phyloP scores from a whole-genome alignment of 2,329 filamentous ascomycete genomes.

The Volutella citrinella region DNA sequence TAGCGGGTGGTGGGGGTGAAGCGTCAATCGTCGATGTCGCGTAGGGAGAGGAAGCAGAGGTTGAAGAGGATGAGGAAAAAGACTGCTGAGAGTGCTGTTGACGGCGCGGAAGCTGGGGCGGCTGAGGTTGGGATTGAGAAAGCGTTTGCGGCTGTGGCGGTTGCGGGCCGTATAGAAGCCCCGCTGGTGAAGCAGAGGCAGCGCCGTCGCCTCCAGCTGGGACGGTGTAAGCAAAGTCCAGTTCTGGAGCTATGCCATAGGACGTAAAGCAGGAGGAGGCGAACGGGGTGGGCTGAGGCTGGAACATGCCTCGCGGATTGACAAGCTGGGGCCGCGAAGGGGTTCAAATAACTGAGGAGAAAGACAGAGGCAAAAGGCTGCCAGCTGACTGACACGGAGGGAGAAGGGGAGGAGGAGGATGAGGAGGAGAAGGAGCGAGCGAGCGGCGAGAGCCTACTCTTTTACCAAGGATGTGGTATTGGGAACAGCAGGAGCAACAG shows the following conservation, averaged over 20 bases:
- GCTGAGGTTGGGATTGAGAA: slow-evolving; percentile 6
- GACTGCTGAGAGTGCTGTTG: slow-evolving; percentile 13
- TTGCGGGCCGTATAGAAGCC: slow-evolving; percentile 15
- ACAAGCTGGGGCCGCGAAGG: too few relatives aligned
- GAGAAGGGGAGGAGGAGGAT: slow-evolving; percentile 12
- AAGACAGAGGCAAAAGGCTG: slow-evolving; percentile 5
- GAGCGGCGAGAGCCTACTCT: background rate
- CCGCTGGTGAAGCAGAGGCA: slow-evolving; percentile 9
- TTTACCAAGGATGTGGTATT: too few relatives aligned
- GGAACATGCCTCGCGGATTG: slow-evolving; percentile 49
- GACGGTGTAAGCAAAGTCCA: slow-evolving; percentile 24
- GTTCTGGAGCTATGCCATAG: slow-evolving; percentile 37
- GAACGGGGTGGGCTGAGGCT: slow-evolving; percentile 50
- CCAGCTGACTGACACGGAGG: too few relatives aligned
- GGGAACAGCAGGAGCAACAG: slow-evolving; percentile 6
- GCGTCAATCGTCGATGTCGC: background rate
- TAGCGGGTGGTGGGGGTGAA: slow-evolving; percentile 18
- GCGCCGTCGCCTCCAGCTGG: slow-evolving; percentile 25
- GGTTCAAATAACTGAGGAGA: slow-evolving; percentile 11
- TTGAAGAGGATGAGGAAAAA: slow-evolving; percentile 7
- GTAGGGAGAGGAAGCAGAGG: background rate
- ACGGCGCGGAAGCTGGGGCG: slow-evolving; percentile 13
- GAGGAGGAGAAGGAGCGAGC: slow-evolving; percentile 14
- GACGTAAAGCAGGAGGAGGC: slow-evolving; percentile 38
- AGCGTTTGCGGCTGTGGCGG: slow-evolving; percentile 13